Evolutionary conservation across 495 filamentous ascomycete genomes (phyloP).

Genomic region (Hypomontagnella submonticulosa): DNA sequence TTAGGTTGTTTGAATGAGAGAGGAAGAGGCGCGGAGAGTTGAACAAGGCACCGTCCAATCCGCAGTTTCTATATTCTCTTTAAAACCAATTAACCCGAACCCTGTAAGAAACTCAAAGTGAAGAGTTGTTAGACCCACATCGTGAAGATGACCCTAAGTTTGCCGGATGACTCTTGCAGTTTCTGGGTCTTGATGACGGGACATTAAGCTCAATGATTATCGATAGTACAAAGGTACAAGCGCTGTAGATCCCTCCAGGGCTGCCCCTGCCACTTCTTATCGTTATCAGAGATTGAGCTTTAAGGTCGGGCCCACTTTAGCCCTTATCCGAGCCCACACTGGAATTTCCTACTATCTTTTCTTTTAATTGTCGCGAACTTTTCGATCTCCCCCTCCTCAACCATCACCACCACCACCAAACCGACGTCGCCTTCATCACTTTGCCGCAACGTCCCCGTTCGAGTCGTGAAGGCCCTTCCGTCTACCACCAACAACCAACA

Average conservation of each 20-base stretch:
- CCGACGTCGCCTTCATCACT: conserved; percentile 74
- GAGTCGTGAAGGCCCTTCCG: conserved; percentile 70
- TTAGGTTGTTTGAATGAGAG: background rate
- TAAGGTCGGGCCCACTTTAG: conserved; percentile 20
- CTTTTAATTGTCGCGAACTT: conserved; percentile 29
- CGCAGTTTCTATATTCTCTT: background rate
- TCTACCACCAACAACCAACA: conserved; percentile 6
- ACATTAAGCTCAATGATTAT: background rate
- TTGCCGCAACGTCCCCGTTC: conserved; percentile 77
- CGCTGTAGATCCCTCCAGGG: too few relatives aligned
- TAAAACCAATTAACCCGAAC: too few relatives aligned
- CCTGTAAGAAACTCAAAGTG: too few relatives aligned
- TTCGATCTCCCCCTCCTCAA: conserved; percentile 4
- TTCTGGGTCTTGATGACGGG: background rate
- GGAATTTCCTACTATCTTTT: conserved; percentile 9
- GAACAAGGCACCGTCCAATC: background rate
- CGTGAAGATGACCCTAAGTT: conserved; percentile 15
- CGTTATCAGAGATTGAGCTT: background rate
- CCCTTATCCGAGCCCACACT: conserved; percentile 43
- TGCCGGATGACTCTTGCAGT: conserved; percentile 52
- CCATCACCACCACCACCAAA: conserved; percentile 33
- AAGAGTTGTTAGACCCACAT: conserved; percentile 9
- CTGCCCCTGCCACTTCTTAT: too few relatives aligned
- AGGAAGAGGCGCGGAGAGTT: conserved; percentile 1
- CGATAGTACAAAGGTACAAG: background rate